A percentile compares a stretch with the other conserved stretches of the same genome.
Conservation (phyloP, 176 grass and related monocot species). For the Secale cereale region DNA sequence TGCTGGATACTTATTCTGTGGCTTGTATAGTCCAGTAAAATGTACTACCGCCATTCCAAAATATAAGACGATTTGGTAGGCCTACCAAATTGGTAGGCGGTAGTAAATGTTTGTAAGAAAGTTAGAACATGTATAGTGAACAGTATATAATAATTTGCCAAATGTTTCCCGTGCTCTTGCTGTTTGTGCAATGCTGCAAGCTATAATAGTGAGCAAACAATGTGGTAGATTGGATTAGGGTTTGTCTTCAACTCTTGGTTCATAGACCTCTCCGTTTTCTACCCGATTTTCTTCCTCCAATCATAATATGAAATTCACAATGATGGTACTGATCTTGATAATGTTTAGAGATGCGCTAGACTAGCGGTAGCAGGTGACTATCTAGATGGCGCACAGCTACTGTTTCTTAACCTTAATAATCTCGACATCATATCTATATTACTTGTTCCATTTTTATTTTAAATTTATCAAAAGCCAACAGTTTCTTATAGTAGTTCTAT, state of each 20-base stretch:
- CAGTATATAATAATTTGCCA: too few species aligned
- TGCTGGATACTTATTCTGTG: not conserved
- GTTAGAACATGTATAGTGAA: not conserved
- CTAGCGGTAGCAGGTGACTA: too few species aligned
- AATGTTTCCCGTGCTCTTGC: too few species aligned
- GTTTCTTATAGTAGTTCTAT: too few species aligned
- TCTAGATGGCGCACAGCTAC: too few species aligned
- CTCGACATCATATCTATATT: too few species aligned
- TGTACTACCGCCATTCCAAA: too few species aligned
- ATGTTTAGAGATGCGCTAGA: not conserved
- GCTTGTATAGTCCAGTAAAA: not conserved
- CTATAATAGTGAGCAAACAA: not conserved
- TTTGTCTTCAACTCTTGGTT: not conserved
- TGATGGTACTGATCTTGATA: not conserved
- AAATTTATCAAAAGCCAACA: too few species aligned
- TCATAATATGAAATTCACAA: not conserved
- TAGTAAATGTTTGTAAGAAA: not conserved
- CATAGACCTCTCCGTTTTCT: not conserved
- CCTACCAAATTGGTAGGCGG: too few species aligned
- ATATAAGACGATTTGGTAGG: too few species aligned
- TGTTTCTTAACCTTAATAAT: too few species aligned
- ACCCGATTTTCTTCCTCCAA: not conserved
- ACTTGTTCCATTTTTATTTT: too few species aligned
- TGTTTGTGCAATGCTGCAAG: not conserved
- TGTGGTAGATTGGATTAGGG: not conserved